Conservation (phyloP, 192 early-diverging fungal genomes). For the Pilaira anomala region DNA sequence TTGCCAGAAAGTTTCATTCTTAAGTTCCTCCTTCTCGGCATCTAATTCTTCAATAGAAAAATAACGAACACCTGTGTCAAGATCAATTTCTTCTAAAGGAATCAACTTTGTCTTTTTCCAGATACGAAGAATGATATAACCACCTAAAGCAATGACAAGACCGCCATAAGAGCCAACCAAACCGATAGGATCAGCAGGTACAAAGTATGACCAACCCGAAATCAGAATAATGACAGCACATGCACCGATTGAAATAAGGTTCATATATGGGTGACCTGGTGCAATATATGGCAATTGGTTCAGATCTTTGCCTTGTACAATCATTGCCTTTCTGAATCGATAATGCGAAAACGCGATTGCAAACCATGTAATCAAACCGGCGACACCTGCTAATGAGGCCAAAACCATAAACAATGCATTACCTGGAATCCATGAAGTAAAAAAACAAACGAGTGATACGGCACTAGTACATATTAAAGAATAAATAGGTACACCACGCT, state of each 20-base stretch:
- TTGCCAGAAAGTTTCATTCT: background rate
- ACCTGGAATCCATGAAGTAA: slow-evolving; percentile 35
- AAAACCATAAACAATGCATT: slow-evolving; percentile 29
- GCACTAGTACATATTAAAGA: slow-evolving; percentile 21
- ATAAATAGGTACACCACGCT: slow-evolving; percentile 67
- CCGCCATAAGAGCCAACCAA: slow-evolving; percentile 31
- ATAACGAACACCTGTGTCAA: slow-evolving; percentile 22
- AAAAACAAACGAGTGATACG: slow-evolving; percentile 30
- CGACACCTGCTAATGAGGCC: slow-evolving; percentile 21
- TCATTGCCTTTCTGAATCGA: slow-evolving; percentile 76
- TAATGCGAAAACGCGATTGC: slow-evolving; percentile 76
- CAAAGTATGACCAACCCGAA: slow-evolving; percentile 36
- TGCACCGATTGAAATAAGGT: slow-evolving; percentile 14
- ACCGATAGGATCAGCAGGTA: slow-evolving; percentile 24
- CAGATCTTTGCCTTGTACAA: slow-evolving; percentile 65
- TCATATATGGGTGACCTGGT: slow-evolving; percentile 34
- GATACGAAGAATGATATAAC: slow-evolving; percentile 11
- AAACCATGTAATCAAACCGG: slow-evolving; percentile 63
- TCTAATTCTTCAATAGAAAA: background rate
- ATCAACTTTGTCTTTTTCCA: slow-evolving; percentile 31
- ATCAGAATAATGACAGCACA: slow-evolving; percentile 27
- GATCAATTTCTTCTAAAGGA: slow-evolving; percentile 21
- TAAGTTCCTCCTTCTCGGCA: slow-evolving; percentile 7
- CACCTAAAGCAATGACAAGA: slow-evolving; percentile 17
- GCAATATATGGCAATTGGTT: slow-evolving; percentile 70